Conservation (phyloP, 495 filamentous ascomycete species). For the Talaromyces thailandensis region DNA sequence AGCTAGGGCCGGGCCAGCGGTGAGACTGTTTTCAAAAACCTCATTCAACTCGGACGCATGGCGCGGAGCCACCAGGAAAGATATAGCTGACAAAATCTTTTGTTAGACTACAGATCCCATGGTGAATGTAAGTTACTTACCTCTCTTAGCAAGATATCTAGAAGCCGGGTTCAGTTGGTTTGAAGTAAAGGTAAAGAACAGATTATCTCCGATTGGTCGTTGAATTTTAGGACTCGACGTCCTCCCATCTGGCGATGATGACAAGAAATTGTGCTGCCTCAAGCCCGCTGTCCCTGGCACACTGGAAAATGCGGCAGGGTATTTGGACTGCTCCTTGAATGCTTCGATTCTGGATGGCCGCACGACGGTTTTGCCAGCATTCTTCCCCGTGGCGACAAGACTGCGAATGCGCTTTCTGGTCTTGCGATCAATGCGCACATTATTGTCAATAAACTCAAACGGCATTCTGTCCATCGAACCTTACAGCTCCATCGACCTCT, state of each 20-base stretch:
- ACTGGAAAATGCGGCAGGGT: not conserved
- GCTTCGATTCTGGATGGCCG: constrained; percentile 1
- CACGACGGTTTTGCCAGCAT: not conserved
- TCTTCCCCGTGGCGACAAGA: constrained; percentile 3
- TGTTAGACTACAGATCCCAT: not conserved
- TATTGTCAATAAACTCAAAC: constrained; percentile 7
- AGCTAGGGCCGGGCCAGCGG: constrained; percentile 10
- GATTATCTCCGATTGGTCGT: not conserved
- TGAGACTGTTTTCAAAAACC: not conserved
- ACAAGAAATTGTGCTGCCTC: not conserved
- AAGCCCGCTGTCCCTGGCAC: not conserved
- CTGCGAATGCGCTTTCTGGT: constrained; percentile 6
- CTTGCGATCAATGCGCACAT: not conserved
- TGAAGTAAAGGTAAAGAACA: not conserved
- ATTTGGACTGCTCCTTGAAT: not conserved
- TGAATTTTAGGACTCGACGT: not conserved
- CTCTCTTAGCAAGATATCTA: constrained; percentile 1
- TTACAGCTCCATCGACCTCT: not conserved
- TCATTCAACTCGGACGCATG: not conserved
- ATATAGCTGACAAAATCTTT: not conserved
- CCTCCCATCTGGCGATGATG: not conserved
- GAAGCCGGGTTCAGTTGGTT: not conserved
- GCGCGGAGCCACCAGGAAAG: not conserved
- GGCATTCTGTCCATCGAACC: not conserved
- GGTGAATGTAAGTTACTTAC: not conserved